A percentile compares a stretch with the other conserved stretches of the same genome.
Conservation (phyloP, 2,329 filamentous ascomycete genomes). For the Paraconiothyrium sp. region DNA sequence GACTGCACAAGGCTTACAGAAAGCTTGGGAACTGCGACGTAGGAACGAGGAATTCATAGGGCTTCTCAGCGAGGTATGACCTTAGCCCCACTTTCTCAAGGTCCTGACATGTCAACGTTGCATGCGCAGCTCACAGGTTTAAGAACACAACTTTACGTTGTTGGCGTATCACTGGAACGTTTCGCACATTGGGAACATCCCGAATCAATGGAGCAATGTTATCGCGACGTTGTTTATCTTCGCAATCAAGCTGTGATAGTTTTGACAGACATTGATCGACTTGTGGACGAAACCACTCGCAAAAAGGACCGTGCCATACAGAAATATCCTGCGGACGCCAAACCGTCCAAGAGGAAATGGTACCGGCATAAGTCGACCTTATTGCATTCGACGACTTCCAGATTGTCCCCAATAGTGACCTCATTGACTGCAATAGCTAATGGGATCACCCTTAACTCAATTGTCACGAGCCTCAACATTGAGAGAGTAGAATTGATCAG, state of each 20-base stretch:
- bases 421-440: background rate
- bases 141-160: background rate
- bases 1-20: constrained; percentile 11
- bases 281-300: background rate
- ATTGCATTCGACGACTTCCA: background rate
- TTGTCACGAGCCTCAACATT: background rate
- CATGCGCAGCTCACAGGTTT: background rate
- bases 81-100: background rate
- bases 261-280: background rate
- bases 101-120: too few species aligned
- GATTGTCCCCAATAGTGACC: background rate
- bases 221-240: background rate
- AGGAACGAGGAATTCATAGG: constrained; percentile 7
- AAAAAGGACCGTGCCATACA: background rate
- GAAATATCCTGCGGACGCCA: background rate
- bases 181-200: background rate
- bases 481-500: background rate
- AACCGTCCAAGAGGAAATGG: background rate
- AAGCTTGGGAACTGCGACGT: constrained; percentile 7
- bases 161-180: background rate
- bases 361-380: background rate
- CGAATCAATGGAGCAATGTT: background rate
- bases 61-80: background rate
- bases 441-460: background rate
- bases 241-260: too few species aligned